phyloP scores from a whole-genome alignment of 2,329 filamentous ascomycete genomes.

The Beauveria varroae region DNA sequence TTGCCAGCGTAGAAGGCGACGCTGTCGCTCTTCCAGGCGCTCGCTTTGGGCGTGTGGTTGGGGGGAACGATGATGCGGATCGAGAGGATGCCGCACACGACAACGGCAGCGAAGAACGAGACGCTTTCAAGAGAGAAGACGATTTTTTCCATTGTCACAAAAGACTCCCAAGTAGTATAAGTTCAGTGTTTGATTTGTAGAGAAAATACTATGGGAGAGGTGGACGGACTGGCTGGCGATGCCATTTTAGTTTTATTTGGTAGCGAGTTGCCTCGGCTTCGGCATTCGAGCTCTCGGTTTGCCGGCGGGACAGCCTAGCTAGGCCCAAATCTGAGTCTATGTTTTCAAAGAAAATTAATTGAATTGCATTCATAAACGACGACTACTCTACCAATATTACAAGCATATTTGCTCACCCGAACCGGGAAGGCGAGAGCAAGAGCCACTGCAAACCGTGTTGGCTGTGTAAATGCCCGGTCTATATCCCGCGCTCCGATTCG shows the following conservation, averaged over 20 bases:
- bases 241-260: neutral
- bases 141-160: neutral
- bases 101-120: neutral
- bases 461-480: too few species aligned
- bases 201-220: neutral
- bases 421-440: too few species aligned
- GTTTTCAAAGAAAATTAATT: too few species aligned
- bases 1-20: neutral
- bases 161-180: neutral
- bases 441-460: too few species aligned
- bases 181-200: neutral
- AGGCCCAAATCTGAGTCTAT: too few species aligned
- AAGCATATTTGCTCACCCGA: too few species aligned
- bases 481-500: too few species aligned
- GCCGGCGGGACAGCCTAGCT: neutral
- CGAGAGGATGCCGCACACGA: neutral
- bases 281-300: neutral
- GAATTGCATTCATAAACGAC: too few species aligned
- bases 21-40: neutral
- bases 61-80: neutral
- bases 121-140: neutral
- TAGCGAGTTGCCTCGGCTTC: neutral
- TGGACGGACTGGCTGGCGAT: neutral
- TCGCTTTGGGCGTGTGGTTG: neutral
- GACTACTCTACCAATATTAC: too few species aligned